phyloP scores from a whole-genome alignment of 768 basidiomycete genomes.

The Coprinopsis marcescibilis region DNA sequence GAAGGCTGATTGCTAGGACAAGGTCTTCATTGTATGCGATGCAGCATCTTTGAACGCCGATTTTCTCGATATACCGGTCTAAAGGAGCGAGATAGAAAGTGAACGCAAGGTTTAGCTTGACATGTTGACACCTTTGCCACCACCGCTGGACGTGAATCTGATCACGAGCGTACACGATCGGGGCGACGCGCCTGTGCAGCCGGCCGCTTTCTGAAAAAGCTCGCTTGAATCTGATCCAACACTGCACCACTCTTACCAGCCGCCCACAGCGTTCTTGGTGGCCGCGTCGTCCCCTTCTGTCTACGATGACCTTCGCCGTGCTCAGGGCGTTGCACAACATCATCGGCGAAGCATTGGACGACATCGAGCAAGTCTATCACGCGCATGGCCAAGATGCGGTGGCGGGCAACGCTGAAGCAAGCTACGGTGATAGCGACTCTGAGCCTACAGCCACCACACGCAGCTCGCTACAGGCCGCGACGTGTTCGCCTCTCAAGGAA shows the following conservation, averaged over 20 bases:
- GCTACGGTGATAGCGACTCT: conserved; percentile 13
- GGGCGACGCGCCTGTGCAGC: background rate
- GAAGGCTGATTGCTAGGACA: background rate
- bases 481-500: too few relatives aligned
- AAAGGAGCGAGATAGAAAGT: too few relatives aligned
- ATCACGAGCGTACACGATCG: background rate
- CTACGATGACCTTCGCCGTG: conserved; percentile 52
- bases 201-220: background rate
- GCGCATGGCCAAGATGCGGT: conserved; percentile 17
- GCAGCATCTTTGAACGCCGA: conserved; percentile 3
- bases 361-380: conserved; percentile 57
- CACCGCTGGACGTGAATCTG: too few relatives aligned
- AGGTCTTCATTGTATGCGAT: background rate
- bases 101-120: background rate
- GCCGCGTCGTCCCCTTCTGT: background rate
- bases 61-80: conserved; percentile 5
- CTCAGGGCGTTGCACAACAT: conserved; percentile 61
- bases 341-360: conserved; percentile 62
- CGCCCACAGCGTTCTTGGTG: too few relatives aligned
- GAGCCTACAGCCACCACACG: conserved; percentile 7
- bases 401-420: conserved; percentile 6
- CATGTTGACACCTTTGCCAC: too few relatives aligned
- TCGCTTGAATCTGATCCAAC: too few relatives aligned
- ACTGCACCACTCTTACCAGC: too few relatives aligned
- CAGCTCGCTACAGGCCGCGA: background rate